These are phyloP conservation scores for Salix caprea DNA, from an alignment of 345 rosid genomes.

Conservation along the genomic window DNA sequence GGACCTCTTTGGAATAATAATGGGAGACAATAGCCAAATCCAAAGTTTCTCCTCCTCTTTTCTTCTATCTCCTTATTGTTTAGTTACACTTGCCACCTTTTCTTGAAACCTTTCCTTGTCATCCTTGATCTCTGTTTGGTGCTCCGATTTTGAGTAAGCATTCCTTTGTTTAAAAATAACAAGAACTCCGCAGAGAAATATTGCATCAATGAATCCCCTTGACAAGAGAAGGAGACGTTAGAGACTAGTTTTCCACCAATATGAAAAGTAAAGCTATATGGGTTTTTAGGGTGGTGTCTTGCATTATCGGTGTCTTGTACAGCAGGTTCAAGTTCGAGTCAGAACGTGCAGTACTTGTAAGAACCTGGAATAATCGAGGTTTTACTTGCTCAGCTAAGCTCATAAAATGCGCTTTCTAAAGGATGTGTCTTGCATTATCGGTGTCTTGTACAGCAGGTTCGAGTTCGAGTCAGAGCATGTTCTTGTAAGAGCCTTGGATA, in stretches of 20 bases:
- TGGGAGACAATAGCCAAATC: conserved; percentile 50
- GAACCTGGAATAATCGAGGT: fast-evolving
- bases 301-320: not conserved
- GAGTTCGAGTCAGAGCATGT: no score
- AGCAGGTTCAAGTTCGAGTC: no score
- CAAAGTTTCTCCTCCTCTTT: conserved; percentile 27
- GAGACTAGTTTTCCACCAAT: not conserved
- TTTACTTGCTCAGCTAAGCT: no score
- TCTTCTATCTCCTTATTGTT: conserved; percentile 11
- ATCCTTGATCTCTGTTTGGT: conserved; percentile 17
- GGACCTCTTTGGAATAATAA: conserved; percentile 47
- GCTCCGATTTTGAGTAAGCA: conserved; percentile 13
- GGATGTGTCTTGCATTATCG: not conserved
- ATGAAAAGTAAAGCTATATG: not conserved
- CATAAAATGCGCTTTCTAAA: fast-evolving
- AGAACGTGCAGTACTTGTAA: no score
- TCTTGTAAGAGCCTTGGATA: fast-evolving
- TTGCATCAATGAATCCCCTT: no score
- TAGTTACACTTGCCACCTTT: conserved; percentile 24
- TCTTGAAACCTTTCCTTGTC: conserved; percentile 33
- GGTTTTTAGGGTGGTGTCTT: not conserved
- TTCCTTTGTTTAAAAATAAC: not conserved
- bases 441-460: no score
- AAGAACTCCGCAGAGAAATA: no score
- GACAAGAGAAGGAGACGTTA: not conserved